phyloP scores from a whole-genome alignment of 768 basidiomycete species.

The Lactarius vividus region DNA sequence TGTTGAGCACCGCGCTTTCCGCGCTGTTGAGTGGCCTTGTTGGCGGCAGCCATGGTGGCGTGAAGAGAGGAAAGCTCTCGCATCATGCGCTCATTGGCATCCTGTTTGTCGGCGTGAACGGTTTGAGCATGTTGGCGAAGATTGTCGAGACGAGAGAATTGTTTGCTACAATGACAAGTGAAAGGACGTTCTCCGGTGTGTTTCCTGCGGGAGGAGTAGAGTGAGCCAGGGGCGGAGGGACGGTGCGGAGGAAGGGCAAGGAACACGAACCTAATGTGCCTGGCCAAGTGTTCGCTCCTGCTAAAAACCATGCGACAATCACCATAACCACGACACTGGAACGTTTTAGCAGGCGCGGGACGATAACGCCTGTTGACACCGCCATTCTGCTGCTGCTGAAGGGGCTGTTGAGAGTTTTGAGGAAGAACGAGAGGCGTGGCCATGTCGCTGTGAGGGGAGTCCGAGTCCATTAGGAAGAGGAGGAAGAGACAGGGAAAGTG shows the following conservation, averaged over 20 bases:
- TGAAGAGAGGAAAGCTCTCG: conserved; percentile 82
- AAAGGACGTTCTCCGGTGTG: conserved; percentile 98
- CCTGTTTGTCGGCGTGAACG: conserved; percentile 92
- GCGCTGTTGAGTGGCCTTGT: conserved; percentile 40
- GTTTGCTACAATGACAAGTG: conserved; percentile 91
- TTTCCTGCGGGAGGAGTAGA: conserved; percentile 56
- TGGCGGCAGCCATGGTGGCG: conserved; percentile 67
- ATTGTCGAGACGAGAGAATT: conserved; percentile 95
- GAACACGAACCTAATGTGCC: conserved; percentile 82
- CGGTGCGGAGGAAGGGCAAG: conserved; percentile 22
- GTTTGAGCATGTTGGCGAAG: conserved; percentile 96
- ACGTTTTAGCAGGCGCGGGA: conserved; percentile 87
- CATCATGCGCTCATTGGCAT: conserved; percentile 90
- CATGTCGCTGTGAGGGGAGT: conserved; percentile 22
- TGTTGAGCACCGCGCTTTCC: conserved; percentile 39
- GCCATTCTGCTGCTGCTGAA: conserved; percentile 29
- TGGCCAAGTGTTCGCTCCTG: conserved; percentile 90
- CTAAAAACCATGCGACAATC: conserved; percentile 97
- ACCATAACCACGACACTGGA: conserved; percentile 92
- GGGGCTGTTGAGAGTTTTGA: conserved; percentile 25
- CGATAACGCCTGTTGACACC: conserved; percentile 64
- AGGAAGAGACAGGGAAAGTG: neutral
- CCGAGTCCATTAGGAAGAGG: conserved; percentile 19
- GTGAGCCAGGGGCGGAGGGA: conserved; percentile 29
- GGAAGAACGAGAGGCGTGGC: conserved; percentile 18